Evolutionary conservation across 1,284 basidiomycete species (phyloP).

Genomic region (Chalciporus sp.): DNA sequence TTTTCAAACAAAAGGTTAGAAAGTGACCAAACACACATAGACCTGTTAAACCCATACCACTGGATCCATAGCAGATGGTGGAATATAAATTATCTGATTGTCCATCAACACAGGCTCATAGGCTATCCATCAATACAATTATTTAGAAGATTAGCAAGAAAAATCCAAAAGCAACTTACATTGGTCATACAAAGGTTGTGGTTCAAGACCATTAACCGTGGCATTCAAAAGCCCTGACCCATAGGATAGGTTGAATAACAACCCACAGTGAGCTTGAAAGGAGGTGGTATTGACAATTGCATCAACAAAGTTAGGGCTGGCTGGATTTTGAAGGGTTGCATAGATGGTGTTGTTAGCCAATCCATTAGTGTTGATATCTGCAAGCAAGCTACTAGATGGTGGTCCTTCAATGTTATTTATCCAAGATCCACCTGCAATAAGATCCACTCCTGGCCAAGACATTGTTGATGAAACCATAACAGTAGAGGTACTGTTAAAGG

Average conservation of each 20-base stretch:
- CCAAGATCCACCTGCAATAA: neutral
- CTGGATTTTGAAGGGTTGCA: neutral
- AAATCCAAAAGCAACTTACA: too few species aligned
- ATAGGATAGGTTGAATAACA: neutral
- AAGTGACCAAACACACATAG: too few species aligned
- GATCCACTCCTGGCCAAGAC: neutral
- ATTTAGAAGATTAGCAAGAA: too few species aligned
- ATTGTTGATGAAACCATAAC: neutral
- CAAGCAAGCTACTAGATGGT: neutral
- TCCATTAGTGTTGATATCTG: neutral
- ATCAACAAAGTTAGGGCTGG: neutral
- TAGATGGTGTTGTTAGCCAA: neutral
- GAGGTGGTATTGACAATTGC: neutral
- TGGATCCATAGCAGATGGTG: too few species aligned
- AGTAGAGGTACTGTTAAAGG: neutral
- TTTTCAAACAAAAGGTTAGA: too few species aligned
- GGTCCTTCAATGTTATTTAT: too few species aligned
- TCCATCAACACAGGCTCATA: too few species aligned
- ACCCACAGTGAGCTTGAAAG: neutral
- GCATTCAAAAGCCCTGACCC: neutral
- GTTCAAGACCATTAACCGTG: neutral
- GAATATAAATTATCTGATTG: too few species aligned
- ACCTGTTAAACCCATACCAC: too few species aligned
- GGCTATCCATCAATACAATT: too few species aligned
- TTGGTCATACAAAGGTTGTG: too few species aligned